phyloP scores from a whole-genome alignment of 257 asterid genomes.

The Ehretia macrophylla region DNA sequence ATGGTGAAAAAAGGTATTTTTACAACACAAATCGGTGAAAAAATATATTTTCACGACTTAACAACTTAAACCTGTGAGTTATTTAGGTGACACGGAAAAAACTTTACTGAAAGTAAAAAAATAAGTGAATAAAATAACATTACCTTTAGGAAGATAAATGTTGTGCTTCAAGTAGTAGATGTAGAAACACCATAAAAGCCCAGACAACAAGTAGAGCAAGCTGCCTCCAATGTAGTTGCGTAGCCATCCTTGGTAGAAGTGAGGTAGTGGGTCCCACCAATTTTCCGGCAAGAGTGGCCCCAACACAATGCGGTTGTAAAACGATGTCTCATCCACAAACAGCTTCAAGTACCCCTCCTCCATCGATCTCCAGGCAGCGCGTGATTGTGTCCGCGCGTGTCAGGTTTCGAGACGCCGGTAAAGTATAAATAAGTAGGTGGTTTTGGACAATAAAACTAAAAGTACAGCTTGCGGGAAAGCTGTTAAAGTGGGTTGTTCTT shows the following conservation, averaged over 20 bases:
- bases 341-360: slow-evolving; percentile 48
- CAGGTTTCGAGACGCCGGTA: not conserved
- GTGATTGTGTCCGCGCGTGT: not conserved
- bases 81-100: no score
- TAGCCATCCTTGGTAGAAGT: slow-evolving; percentile 72
- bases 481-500: no score
- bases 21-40: no score
- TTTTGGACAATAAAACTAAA: no score
- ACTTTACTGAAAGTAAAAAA: not conserved
- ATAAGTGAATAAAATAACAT: not conserved
- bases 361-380: slow-evolving; percentile 19
- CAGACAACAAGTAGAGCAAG: slow-evolving; percentile 58
- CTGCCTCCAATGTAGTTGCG: slow-evolving; percentile 80
- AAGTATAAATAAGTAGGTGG: no score
- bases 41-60: no score
- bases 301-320: slow-evolving; percentile 71
- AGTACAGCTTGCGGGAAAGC: no score
- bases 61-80: no score
- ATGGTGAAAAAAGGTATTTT: no score
- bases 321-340: slow-evolving; percentile 72
- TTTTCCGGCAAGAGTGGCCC: slow-evolving; percentile 55
- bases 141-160: slow-evolving; percentile 14
- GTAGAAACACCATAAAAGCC: slow-evolving; percentile 71
- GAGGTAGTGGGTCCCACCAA: slow-evolving; percentile 62
- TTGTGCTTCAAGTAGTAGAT: slow-evolving; percentile 68